Conservation (phyloP, 2,329 filamentous ascomycete species). For the Macrophomina pseudophaseolina region DNA sequence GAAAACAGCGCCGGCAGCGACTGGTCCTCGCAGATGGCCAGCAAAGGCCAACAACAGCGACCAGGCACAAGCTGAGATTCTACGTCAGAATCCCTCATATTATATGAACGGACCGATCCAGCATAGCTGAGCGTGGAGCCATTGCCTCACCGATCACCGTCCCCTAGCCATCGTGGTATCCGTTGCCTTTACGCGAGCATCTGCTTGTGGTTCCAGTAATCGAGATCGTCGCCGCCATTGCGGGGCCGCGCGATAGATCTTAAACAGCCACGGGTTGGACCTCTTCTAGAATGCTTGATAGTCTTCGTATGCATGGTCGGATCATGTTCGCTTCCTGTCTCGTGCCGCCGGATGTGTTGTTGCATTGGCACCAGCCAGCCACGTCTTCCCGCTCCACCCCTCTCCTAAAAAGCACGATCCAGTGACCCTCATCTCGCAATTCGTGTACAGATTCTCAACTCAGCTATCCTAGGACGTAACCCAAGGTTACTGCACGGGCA, state of each 20-base stretch:
- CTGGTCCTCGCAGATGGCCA: neutral
- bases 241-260: conserved; percentile 4
- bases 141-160: neutral
- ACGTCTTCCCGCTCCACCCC: neutral
- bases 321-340: neutral
- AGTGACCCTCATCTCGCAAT: neutral
- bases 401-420: neutral
- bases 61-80: neutral
- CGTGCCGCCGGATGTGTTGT: neutral
- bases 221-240: conserved; percentile 12
- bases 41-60: neutral
- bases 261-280: neutral
- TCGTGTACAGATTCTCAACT: neutral
- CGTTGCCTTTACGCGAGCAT: neutral
- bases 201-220: neutral
- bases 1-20: neutral
- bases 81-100: neutral
- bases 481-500: neutral
- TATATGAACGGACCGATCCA: neutral
- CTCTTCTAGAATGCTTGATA: neutral
- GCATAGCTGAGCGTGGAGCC: neutral
- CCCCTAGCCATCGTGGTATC: neutral
- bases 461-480: neutral
- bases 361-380: neutral
- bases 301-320: neutral